Evolutionary conservation across 2,329 filamentous ascomycete species (phyloP).

Genomic region (Penicillium vulpinum): DNA sequence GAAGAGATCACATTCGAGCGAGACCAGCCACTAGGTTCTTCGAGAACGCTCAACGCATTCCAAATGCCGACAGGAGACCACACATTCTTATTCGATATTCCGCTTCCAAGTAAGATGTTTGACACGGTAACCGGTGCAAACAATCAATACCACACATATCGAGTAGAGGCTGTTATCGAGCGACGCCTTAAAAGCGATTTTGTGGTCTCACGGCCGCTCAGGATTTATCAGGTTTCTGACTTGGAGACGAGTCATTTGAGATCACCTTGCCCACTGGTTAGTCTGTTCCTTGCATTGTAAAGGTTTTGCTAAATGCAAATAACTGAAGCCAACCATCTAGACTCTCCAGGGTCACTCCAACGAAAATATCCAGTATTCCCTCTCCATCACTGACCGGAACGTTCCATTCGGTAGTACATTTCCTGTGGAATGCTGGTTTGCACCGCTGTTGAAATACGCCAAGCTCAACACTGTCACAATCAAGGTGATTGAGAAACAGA

Average conservation of each 20-base stretch:
- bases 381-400: constrained; percentile 19
- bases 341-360: constrained; percentile 9
- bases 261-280: constrained; percentile 5
- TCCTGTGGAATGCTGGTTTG: constrained; percentile 20
- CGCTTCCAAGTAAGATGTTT: constrained; percentile 8
- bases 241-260: not conserved
- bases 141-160: constrained; percentile 21
- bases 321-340: constrained; percentile 1
- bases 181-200: constrained; percentile 15
- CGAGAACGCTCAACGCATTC: constrained; percentile 17
- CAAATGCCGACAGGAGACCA: constrained; percentile 19
- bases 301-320: not conserved
- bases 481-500: constrained; percentile 18
- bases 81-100: constrained; percentile 22
- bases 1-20: constrained; percentile 15
- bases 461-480: constrained; percentile 10
- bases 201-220: constrained; percentile 16
- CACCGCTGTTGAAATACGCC: constrained; percentile 13
- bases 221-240: constrained; percentile 14
- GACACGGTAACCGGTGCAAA: constrained; percentile 13
- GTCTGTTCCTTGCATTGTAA: not conserved
- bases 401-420: constrained; percentile 24
- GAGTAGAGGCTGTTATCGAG: constrained; percentile 15
- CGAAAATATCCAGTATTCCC: constrained; percentile 15
- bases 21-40: constrained; percentile 16